Conservation (phyloP, 2,329 filamentous ascomycete genomes). For the Dendryphion nanum region DNA sequence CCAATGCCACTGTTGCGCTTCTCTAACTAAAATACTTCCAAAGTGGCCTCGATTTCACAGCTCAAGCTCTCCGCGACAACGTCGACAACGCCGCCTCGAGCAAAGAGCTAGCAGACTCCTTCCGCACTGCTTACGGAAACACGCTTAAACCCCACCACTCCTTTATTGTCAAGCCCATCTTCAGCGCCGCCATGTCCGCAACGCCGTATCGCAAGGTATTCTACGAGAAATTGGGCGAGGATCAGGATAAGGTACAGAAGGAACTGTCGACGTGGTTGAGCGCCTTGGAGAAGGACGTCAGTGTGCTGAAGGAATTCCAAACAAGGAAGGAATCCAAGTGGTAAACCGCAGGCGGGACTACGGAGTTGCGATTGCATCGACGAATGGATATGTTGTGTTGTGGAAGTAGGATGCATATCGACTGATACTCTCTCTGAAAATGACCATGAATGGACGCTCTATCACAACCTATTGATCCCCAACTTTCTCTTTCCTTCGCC, state of each 20-base stretch:
- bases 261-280: constrained; percentile 70
- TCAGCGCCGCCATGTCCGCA: constrained; percentile 88
- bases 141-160: constrained; percentile 92
- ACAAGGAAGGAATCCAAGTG: constrained; percentile 7
- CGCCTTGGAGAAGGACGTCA: constrained; percentile 74
- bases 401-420: too few relatives aligned
- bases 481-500: constrained; percentile 42
- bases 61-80: constrained; percentile 78
- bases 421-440: neutral
- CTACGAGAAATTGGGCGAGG: constrained; percentile 78
- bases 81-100: constrained; percentile 56
- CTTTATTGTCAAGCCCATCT: constrained; percentile 87
- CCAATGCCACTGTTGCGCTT: constrained; percentile 3
- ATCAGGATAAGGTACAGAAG: constrained; percentile 59
- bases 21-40: constrained; percentile 3
- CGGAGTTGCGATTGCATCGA: neutral
- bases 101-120: constrained; percentile 81
- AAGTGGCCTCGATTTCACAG: constrained; percentile 92
- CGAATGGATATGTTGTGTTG: neutral
- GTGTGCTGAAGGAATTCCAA: constrained; percentile 66
- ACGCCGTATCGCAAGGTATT: constrained; percentile 94
- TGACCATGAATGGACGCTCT: neutral
- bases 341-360: too few relatives aligned
- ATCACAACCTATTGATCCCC: neutral
- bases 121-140: constrained; percentile 77